Conservation (phyloP, 345 rosid genomes). For the Lumnitzera littorea region DNA sequence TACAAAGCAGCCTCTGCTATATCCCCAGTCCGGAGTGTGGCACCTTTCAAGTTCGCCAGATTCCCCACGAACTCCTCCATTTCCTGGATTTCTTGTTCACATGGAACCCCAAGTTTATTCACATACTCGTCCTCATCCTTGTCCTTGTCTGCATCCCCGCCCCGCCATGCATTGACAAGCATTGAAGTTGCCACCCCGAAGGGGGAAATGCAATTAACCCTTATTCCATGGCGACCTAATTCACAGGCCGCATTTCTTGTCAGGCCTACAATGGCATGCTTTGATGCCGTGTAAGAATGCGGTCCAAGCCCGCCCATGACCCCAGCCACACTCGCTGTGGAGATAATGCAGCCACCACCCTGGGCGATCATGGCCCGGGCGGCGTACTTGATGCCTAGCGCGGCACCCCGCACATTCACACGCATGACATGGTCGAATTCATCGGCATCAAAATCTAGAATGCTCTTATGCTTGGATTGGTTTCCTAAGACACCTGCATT, state of each 20-base stretch:
- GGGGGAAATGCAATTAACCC: constrained; percentile 21
- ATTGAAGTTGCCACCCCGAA: constrained; percentile 19
- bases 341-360: constrained; percentile 16
- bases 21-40: constrained; percentile 9
- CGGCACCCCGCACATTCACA: constrained; percentile 12
- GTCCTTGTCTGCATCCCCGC: constrained; percentile 1
- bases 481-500: constrained; percentile 16
- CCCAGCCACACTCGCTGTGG: constrained; percentile 12
- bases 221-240: constrained; percentile 13
- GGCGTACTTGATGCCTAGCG: constrained; percentile 12
- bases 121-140: background rate
- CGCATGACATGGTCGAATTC: constrained; percentile 13
- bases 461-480: constrained; percentile 16
- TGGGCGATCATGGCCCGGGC: constrained; percentile 15
- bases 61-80: constrained; percentile 15
- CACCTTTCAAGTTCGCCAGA: constrained; percentile 10
- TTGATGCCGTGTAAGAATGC: constrained; percentile 14
- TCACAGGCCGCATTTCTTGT: constrained; percentile 14
- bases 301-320: constrained; percentile 17
- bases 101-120: constrained; percentile 1
- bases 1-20: constrained; percentile 18
- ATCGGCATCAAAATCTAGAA: constrained; percentile 8
- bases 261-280: constrained; percentile 18
- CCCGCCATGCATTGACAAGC: constrained; percentile 12
- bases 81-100: constrained; percentile 6